These are phyloP conservation scores for Pyricularia grisea DNA, from an alignment of 2,329 filamentous ascomycete species.

Conservation along the genomic window DNA sequence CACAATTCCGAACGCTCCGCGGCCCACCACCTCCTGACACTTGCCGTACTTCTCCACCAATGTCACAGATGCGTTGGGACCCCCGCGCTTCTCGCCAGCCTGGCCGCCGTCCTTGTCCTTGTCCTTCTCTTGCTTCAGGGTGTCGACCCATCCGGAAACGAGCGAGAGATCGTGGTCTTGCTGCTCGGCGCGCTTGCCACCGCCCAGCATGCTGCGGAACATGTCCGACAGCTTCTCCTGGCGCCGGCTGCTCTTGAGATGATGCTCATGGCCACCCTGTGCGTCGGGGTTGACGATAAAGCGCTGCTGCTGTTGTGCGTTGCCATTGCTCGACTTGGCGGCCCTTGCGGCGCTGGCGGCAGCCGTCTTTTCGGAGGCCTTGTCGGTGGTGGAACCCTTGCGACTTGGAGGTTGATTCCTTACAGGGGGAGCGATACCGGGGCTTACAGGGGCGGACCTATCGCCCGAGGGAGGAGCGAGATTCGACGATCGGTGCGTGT, in stretches of 20 bases:
- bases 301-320: constrained; percentile 28
- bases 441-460: constrained; percentile 19
- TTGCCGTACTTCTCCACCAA: constrained; percentile 97
- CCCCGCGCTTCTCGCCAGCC: constrained; percentile 66
- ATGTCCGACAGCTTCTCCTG: constrained; percentile 94
- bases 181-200: constrained; percentile 68
- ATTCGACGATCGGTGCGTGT: constrained; percentile 18
- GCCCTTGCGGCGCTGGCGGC: constrained; percentile 23
- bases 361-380: constrained; percentile 20
- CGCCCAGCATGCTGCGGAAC: constrained; percentile 73
- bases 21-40: constrained; percentile 92
- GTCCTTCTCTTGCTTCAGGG: constrained; percentile 80
- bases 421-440: constrained; percentile 13
- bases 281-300: constrained; percentile 40
- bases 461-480: constrained; percentile 12
- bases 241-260: constrained; percentile 78
- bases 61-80: constrained; percentile 64
- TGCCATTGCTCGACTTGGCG: constrained; percentile 22
- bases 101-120: constrained; percentile 54
- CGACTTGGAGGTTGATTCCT: constrained; percentile 22
- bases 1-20: constrained; percentile 94
- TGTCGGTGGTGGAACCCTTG: constrained; percentile 35
- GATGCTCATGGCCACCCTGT: constrained; percentile 72
- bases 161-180: constrained; percentile 62
- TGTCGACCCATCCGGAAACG: constrained; percentile 93